These are phyloP conservation scores for Suhomyces kunorum DNA, from an alignment of 1,139 yeast genomes.

Conservation along the genomic window DNA sequence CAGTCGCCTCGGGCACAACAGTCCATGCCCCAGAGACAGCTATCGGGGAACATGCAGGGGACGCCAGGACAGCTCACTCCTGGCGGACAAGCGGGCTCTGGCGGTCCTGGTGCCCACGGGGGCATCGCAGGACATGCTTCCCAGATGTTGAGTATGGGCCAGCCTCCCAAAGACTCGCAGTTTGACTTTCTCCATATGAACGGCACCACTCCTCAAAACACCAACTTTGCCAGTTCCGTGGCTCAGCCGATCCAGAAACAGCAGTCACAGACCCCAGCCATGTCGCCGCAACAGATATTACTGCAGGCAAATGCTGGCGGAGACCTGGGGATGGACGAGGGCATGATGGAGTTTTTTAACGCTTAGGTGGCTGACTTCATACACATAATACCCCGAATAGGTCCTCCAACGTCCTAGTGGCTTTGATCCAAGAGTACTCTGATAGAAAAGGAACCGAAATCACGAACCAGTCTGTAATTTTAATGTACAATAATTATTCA, in stretches of 20 bases:
- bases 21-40: slow-evolving; percentile 2
- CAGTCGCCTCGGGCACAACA: slow-evolving; percentile 9
- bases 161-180: slow-evolving; percentile 4
- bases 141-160: slow-evolving; percentile 1
- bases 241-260: slow-evolving; percentile 9
- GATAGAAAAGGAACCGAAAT: too few species aligned
- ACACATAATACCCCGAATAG: too few species aligned
- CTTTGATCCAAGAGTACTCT: too few species aligned
- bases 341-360: slow-evolving; percentile 21
- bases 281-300: slow-evolving; percentile 45
- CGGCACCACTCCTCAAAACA: slow-evolving; percentile 8
- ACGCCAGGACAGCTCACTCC: slow-evolving; percentile 18
- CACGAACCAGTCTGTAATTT: background rate
- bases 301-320: slow-evolving; percentile 29
- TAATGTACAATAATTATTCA: background rate
- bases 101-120: background rate
- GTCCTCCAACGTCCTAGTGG: too few species aligned
- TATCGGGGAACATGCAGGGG: slow-evolving; percentile 1
- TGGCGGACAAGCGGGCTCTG: slow-evolving; percentile 28
- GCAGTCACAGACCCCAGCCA: slow-evolving; percentile 19
- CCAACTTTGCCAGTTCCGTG: slow-evolving; percentile 4
- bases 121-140: background rate
- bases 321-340: slow-evolving; percentile 17
- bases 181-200: slow-evolving; percentile 7
- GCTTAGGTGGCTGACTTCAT: background rate